These are phyloP conservation scores for Schizopora paradoxa DNA, from an alignment of 1,284 basidiomycete species.

Conservation along the genomic window DNA sequence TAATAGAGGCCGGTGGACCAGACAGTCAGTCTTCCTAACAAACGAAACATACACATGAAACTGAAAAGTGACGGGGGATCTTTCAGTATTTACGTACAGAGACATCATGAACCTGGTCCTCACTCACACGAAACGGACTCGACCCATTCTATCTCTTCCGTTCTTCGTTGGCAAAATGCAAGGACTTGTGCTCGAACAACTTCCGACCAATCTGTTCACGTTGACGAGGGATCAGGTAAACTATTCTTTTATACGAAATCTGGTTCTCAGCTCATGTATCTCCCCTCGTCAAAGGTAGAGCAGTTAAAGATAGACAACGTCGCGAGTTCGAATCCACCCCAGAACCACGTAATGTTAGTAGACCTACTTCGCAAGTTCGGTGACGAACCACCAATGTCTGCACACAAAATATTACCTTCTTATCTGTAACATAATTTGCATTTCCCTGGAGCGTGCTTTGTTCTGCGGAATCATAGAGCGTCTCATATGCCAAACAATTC, in stretches of 20 bases:
- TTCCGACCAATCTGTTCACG: conserved; percentile 62
- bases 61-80: neutral
- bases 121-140: conserved; percentile 41
- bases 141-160: conserved; percentile 58
- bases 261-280: neutral
- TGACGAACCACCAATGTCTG: conserved; percentile 37
- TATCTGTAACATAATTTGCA: too few relatives aligned
- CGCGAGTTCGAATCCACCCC: conserved; percentile 33
- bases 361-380: conserved; percentile 37
- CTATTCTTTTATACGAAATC: conserved; percentile 1
- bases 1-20: conserved; percentile 66
- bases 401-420: conserved; percentile 50
- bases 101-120: conserved; percentile 62
- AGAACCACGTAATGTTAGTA: conserved; percentile 38
- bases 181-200: conserved; percentile 52
- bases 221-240: conserved; percentile 59
- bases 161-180: conserved; percentile 56
- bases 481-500: neutral
- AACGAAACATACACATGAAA: neutral
- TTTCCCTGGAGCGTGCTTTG: too few relatives aligned
- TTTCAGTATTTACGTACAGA: conserved; percentile 55
- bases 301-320: conserved; percentile 59
- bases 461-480: too few relatives aligned
- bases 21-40: conserved; percentile 39
- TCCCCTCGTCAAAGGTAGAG: conserved; percentile 37